These are phyloP conservation scores for Metschnikowia peoriensis DNA, from an alignment of 805 yeast genomes.

Conservation along the genomic window DNA sequence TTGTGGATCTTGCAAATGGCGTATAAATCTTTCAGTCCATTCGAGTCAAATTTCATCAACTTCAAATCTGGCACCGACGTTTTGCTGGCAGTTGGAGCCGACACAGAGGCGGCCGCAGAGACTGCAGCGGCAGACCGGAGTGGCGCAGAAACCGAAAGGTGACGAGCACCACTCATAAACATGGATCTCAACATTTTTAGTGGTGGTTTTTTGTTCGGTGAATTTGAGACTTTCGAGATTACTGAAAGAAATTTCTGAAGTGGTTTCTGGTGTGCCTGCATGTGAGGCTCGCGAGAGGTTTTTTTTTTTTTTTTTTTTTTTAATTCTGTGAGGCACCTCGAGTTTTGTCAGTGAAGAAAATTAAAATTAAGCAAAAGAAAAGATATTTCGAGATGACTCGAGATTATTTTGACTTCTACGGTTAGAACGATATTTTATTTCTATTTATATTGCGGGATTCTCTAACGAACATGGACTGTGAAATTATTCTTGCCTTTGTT, in stretches of 20 bases:
- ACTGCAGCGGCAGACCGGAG: slow-evolving; percentile 10
- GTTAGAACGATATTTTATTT: no score
- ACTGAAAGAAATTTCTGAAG: not conserved
- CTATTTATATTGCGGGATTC: no score
- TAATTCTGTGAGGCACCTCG: not conserved
- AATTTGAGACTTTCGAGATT: not conserved
- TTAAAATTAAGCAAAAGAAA: no score
- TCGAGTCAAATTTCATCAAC: slow-evolving; percentile 65
- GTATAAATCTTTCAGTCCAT: slow-evolving; percentile 54
- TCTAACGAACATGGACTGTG: no score
- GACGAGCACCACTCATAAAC: slow-evolving; percentile 10
- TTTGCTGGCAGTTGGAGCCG: not conserved
- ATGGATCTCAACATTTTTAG: slow-evolving; percentile 11
- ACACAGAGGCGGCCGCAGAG: not conserved
- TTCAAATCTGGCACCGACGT: slow-evolving; percentile 41
- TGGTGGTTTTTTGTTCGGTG: not conserved
- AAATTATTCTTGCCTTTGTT: no score
- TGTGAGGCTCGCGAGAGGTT: not conserved
- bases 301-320: no score
- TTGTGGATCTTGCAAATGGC: slow-evolving; percentile 81
- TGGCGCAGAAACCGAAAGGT: slow-evolving; percentile 10
- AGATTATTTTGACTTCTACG: no score
- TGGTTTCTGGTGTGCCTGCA: not conserved
- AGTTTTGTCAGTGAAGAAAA: not conserved
- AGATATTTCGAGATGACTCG: no score